A percentile compares a stretch with the other conserved stretches of the same genome.
Evolutionary conservation across 495 filamentous ascomycete genomes (phyloP).

Genomic region (Penicillium robsamsonii): DNA sequence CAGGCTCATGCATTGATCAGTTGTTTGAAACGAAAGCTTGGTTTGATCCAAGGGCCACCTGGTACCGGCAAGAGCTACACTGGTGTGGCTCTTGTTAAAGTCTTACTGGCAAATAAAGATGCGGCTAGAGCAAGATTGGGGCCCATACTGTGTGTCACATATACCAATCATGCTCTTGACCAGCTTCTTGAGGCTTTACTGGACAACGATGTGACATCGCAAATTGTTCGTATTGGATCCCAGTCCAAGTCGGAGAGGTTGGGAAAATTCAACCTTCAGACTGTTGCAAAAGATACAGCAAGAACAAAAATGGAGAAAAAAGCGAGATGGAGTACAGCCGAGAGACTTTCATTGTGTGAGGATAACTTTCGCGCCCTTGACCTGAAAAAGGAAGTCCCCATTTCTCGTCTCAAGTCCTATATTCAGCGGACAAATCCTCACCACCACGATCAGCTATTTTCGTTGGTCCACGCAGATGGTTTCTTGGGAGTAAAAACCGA

Average conservation of each 20-base stretch:
- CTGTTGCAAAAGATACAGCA: conserved; percentile 26
- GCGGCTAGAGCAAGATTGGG: conserved; percentile 44
- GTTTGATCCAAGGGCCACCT: conserved; percentile 77
- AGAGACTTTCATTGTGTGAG: conserved; percentile 15
- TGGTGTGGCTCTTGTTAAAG: conserved; percentile 59
- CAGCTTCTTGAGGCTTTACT: conserved; percentile 67
- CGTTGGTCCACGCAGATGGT: not conserved
- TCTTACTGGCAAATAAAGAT: conserved; percentile 57
- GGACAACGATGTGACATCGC: conserved; percentile 46
- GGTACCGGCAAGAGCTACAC: conserved; percentile 75
- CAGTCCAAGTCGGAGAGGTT: conserved; percentile 58
- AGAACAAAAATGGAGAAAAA: conserved; percentile 44
- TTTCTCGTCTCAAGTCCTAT: not conserved
- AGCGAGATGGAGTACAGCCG: conserved; percentile 13
- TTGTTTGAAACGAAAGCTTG: conserved; percentile 54
- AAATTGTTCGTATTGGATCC: conserved; percentile 69
- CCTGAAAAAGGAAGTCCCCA: not conserved
- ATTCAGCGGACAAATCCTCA: not conserved
- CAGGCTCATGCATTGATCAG: conserved; percentile 58
- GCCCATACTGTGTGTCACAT: conserved; percentile 64
- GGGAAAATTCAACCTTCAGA: conserved; percentile 41
- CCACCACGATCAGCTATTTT: conserved; percentile 5
- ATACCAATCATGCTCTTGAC: conserved; percentile 75
- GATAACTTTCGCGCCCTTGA: conserved; percentile 10
- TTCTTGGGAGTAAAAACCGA: not conserved